These are phyloP conservation scores for Adansonia digitata DNA, from an alignment of 345 rosid genomes.

Conservation along the genomic window DNA sequence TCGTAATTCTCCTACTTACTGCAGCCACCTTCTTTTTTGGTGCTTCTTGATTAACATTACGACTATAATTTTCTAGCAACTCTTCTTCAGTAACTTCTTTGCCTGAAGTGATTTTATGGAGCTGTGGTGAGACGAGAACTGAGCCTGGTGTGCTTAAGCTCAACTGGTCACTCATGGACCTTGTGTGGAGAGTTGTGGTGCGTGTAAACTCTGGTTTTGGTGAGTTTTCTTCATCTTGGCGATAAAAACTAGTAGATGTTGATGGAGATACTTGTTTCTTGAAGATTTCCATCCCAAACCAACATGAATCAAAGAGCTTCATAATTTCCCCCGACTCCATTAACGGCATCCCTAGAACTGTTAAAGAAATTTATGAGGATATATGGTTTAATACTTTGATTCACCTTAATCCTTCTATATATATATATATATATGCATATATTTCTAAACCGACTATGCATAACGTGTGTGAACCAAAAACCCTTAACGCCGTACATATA, in stretches of 20 bases:
- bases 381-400: too few relatives aligned
- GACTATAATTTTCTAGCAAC: background rate
- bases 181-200: conserved; percentile 20
- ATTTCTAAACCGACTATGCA: background rate
- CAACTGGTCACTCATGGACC: conserved; percentile 54
- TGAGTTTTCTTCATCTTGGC: conserved; percentile 16
- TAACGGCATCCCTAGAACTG: conserved; percentile 4
- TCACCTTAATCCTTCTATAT: too few relatives aligned
- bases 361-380: background rate
- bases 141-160: conserved; percentile 36
- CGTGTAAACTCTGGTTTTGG: conserved; percentile 16
- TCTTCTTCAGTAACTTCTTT: conserved; percentile 30
- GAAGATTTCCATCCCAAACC: conserved; percentile 43
- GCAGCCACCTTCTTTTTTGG: background rate
- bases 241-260: conserved; percentile 7
- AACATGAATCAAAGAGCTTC: conserved; percentile 38
- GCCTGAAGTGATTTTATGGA: conserved; percentile 29
- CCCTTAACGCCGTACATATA: conserved; percentile 9
- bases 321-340: conserved; percentile 31
- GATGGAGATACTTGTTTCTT: conserved; percentile 19
- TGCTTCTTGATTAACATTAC: background rate
- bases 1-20: conserved; percentile 10
- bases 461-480: conserved; percentile 7
- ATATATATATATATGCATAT: too few relatives aligned
- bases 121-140: conserved; percentile 31